A percentile compares a stretch with the other conserved stretches of the same genome.
Conservation (phyloP, 202 grass and related monocot species). For the Thinopyrum obtusiflorum region DNA sequence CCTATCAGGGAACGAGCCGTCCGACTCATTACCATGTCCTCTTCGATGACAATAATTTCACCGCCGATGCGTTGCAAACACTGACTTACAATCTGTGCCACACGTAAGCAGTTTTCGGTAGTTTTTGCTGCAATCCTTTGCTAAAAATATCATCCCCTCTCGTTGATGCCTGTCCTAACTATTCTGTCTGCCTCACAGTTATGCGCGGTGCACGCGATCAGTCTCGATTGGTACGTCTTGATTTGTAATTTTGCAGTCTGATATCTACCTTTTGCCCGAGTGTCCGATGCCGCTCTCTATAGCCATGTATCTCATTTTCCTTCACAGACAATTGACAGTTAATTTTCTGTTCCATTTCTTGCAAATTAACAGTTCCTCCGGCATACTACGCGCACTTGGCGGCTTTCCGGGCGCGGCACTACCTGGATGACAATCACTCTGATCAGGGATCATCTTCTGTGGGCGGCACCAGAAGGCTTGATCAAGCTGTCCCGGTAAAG, state of each 20-base stretch:
- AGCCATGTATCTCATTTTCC: not conserved
- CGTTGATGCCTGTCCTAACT: not conserved
- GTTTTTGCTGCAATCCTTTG: not conserved
- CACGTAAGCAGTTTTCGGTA: conserved; percentile 40
- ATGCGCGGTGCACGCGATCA: conserved; percentile 59
- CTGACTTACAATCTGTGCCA: conserved; percentile 71
- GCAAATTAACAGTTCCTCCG: conserved; percentile 54
- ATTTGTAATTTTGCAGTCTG: not conserved
- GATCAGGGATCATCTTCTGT: conserved; percentile 28
- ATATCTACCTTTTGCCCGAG: not conserved
- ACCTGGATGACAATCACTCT: conserved; percentile 45
- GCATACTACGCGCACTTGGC: conserved; percentile 78
- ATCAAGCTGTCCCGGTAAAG: not conserved
- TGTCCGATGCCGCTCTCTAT: not conserved
- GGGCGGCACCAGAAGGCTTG: not conserved
- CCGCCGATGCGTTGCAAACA: conserved; percentile 47
- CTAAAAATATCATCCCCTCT: not conserved
- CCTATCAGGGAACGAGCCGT: conserved; percentile 58
- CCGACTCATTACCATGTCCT: conserved; percentile 69
- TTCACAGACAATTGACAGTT: not conserved
- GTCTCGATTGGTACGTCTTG: conserved; percentile 56
- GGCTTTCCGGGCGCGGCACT: conserved; percentile 62
- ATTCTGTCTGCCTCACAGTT: conserved; percentile 34
- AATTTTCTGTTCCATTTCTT: not conserved
- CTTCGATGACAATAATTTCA: conserved; percentile 60